Percentiles rank a stretch among this genome's conserved stretches.
Evolutionary conservation across 345 rosid genomes (phyloP).

Genomic region (Stellera chamaejasme): DNA sequence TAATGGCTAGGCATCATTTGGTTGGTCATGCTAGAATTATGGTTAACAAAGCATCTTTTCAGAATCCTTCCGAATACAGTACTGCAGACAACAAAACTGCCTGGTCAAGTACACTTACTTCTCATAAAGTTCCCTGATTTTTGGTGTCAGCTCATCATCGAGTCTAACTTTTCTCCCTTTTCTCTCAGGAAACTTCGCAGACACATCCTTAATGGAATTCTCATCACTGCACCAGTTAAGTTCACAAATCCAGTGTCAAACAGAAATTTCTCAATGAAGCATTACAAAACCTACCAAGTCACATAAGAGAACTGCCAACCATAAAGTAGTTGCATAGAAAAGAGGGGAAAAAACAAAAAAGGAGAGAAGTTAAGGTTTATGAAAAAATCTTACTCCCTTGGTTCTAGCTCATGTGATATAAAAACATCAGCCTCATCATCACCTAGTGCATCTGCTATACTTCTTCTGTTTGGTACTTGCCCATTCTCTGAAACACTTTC

Average conservation of each 20-base stretch:
- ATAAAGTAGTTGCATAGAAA: background rate
- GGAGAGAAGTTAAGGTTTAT: conserved; percentile 5
- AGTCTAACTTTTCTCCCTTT: conserved; percentile 50
- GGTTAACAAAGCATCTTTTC: too few species aligned
- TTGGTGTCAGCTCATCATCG: conserved; percentile 45
- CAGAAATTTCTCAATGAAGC: conserved; percentile 1
- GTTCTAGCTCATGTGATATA: conserved; percentile 45
- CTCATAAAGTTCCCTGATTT: conserved; percentile 60
- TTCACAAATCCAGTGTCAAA: background rate
- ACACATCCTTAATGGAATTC: conserved; percentile 28
- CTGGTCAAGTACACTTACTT: conserved; percentile 36
- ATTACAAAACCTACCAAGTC: background rate
- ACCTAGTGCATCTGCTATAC: conserved; percentile 93
- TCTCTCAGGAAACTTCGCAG: conserved; percentile 34
- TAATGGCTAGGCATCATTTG: background rate
- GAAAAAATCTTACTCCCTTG: conserved; percentile 39
- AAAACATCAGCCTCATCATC: conserved; percentile 97
- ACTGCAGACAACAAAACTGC: background rate
- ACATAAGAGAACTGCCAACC: background rate
- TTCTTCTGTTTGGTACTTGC: conserved; percentile 59
- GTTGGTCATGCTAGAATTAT: too few species aligned
- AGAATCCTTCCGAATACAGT: background rate
- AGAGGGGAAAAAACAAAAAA: background rate
- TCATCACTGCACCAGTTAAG: conserved; percentile 37
- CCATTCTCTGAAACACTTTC: conserved; percentile 31